Evolutionary conservation across 2,329 filamentous ascomycete species (phyloP).

Genomic region (Scedosporium aurantiacum): DNA sequence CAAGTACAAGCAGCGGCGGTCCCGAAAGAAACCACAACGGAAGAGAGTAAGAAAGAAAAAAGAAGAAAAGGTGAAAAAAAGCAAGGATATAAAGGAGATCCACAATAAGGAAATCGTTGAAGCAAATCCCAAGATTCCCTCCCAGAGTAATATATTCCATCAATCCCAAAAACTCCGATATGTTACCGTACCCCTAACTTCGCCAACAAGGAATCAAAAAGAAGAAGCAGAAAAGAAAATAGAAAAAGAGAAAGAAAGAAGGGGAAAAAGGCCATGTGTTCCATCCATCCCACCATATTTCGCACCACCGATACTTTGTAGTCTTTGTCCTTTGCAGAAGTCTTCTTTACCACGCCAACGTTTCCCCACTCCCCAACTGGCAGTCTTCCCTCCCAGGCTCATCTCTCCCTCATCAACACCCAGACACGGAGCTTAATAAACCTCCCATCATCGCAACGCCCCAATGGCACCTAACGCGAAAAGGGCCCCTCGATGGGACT

Average conservation of each 20-base stretch:
- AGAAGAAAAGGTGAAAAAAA: no score
- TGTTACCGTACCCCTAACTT: not conserved
- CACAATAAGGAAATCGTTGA: no score
- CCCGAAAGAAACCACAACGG: no score
- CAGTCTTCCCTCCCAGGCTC: not conserved
- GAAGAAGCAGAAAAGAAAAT: not conserved
- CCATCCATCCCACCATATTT: not conserved
- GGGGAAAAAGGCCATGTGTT: not conserved
- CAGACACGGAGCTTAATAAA: no score
- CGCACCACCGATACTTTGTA: no score
- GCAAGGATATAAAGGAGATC: no score
- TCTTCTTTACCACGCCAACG: not conserved
- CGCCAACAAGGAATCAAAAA: not conserved
- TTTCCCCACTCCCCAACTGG: not conserved
- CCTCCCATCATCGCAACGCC: not conserved
- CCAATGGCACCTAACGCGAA: not conserved
- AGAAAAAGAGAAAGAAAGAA: not conserved
- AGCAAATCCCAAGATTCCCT: no score
- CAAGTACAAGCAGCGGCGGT: no score
- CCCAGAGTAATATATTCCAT: no score
- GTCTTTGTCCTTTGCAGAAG: no score
- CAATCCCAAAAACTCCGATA: no score
- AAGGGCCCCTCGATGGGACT: slow-evolving; percentile 41
- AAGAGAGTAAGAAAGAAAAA: no score
- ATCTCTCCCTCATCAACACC: not conserved